phyloP scores from a whole-genome alignment of 106 monocot species.

The Apostasia ramifera region DNA sequence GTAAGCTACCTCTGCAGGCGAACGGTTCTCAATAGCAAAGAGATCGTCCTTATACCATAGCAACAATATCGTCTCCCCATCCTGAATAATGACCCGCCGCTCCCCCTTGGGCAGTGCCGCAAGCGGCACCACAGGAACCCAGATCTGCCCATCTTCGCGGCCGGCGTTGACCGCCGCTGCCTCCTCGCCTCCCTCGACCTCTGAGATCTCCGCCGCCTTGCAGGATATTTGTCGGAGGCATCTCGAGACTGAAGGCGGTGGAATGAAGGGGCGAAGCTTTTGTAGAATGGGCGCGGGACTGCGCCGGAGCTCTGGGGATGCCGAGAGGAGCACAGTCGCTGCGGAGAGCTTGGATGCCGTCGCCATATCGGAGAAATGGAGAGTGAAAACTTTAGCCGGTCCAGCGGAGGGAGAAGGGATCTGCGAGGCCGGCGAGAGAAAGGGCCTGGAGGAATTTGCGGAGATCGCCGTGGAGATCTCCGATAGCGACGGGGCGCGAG shows the following conservation, averaged over 20 bases:
- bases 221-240: conserved; percentile 17
- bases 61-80: conserved; percentile 69
- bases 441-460: no score
- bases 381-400: no score
- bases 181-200: conserved; percentile 32
- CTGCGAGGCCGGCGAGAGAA: no score
- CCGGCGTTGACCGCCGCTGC: not conserved
- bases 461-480: no score
- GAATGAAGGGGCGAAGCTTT: not conserved
- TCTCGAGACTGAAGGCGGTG: not conserved
- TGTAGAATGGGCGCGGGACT: not conserved
- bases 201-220: conserved; percentile 65
- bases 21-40: conserved; percentile 85
- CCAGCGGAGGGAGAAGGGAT: no score
- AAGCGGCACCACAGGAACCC: conserved; percentile 81
- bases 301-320: conserved; percentile 15
- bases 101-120: conserved; percentile 85
- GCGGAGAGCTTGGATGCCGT: conserved; percentile 23
- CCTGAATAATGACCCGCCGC: conserved; percentile 86
- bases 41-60: conserved; percentile 93
- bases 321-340: conserved; percentile 18
- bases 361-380: not conserved
- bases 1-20: conserved; percentile 93
- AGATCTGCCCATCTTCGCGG: conserved; percentile 40
- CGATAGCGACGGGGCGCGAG: no score